Base-by-base conservation (phyloP, 2,329 filamentous ascomycete genomes). In the Cercospora sesami region DNA sequence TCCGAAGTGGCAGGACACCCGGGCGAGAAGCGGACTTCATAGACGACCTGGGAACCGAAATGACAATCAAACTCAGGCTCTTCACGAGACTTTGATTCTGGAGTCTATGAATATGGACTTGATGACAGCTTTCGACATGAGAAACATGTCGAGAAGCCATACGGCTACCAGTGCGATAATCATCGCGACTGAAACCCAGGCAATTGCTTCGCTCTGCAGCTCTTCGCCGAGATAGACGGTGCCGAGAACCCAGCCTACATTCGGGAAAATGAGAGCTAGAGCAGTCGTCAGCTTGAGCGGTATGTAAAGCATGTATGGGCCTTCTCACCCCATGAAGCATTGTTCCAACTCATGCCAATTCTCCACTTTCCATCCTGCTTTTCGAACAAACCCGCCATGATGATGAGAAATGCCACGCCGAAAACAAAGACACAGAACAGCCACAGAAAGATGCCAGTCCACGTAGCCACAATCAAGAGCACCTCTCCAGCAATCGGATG, bases 191-290 rank as follows among this genome's bases (percentile, higher is more conserved):
- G 83, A 83, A 21, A 89, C 80, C 72, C 85, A 85, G 73, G 82
- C 72, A 4, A 90, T 78, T 0, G 81, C 85, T 0, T 81, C 71
- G 71, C 86, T 89, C 2, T 82, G 77, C 7, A 90, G 77, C 39
- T 73, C 72, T 57, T 74, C 81, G 1, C 85, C 88, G 45, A 90
- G 81, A 23, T 85, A 80, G 57, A 90, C 86, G 9, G 84, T 85
- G 0, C 86, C 84, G 53, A 90, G 81, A 0, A 86, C 87, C 67
- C 89, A 86, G 0, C 88, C 88, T 1, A 86, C 86, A 68, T 90
- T 90, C 7, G 88, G 88, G 74, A 90, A 90, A 45, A 90, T 85
- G 75, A 89, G 86, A 4, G 86, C 69, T 69, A 45, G 5, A 4
- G n/a, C 7, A 9, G 6, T 7, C 9, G 39, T 87, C 2, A 86